Evolutionary conservation across 2,329 filamentous ascomycete genomes (phyloP).

Genomic region (Aureobasidium leucospermi): DNA sequence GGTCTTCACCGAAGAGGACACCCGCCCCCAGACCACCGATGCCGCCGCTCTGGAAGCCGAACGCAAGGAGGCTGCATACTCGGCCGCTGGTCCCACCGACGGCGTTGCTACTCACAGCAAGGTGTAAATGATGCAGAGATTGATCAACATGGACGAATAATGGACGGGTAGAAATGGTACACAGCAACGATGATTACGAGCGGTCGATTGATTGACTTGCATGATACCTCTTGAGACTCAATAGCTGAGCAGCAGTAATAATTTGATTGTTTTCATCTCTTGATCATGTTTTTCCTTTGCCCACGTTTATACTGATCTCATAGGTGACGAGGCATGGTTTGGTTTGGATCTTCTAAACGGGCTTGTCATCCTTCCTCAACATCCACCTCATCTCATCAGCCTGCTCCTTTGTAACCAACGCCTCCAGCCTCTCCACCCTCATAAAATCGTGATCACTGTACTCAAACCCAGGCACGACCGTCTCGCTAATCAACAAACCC

Average conservation of each 20-base stretch:
- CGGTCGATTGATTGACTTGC: neutral
- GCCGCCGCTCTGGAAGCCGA: constrained; percentile 17
- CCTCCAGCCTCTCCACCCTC: constrained; percentile 40
- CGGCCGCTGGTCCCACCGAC: constrained; percentile 6
- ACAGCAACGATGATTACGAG: constrained; percentile 3
- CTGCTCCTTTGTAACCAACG: constrained; percentile 47
- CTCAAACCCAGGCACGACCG: constrained; percentile 61
- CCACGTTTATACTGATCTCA: neutral
- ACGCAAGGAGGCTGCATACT: constrained; percentile 3
- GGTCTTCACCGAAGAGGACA: constrained; percentile 5
- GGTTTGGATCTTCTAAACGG: neutral
- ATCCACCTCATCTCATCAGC: constrained; percentile 41
- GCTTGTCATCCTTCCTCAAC: constrained; percentile 25
- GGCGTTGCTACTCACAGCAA: constrained; percentile 9
- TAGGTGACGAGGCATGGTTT: neutral
- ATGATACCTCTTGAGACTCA: constrained; percentile 4
- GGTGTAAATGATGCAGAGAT: neutral
- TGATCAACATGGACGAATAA: neutral
- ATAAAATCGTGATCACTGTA: constrained; percentile 62
- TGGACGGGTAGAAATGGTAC: neutral
- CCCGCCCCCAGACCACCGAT: constrained; percentile 1
- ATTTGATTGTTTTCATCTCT: neutral
- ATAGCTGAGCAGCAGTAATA: constrained; percentile 7
- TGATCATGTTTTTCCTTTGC: neutral
- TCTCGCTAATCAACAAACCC: constrained; percentile 60